Evolutionary conservation across 345 rosid genomes (phyloP).

Genomic region (Citrus sp.): DNA sequence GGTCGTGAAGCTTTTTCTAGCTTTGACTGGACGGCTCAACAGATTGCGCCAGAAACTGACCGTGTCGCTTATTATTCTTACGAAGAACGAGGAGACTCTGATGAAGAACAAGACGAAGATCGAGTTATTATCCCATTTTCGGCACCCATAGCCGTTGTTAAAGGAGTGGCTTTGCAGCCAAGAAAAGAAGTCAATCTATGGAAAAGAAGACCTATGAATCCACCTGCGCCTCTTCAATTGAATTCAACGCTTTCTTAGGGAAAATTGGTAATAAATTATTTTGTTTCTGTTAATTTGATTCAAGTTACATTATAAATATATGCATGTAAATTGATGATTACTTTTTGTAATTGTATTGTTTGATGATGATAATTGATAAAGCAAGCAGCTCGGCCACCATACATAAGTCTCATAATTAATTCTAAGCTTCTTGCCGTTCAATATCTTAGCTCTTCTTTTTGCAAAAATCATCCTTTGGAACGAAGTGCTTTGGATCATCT

Average conservation of each 20-base stretch:
- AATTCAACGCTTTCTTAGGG: constrained; percentile 17
- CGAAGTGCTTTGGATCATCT: background rate
- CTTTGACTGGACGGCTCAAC: constrained; percentile 65
- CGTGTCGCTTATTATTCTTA: constrained; percentile 47
- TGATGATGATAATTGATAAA: too few relatives aligned
- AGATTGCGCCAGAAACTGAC: constrained; percentile 44
- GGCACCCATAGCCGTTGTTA: constrained; percentile 53
- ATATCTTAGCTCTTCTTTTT: too few relatives aligned
- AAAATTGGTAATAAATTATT: background rate
- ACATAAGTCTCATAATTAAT: too few relatives aligned
- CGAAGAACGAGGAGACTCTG: constrained; percentile 37
- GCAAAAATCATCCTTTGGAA: background rate
- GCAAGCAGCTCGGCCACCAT: too few relatives aligned
- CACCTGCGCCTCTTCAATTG: constrained; percentile 68
- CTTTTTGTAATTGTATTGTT: background rate
- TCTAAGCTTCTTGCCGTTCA: too few relatives aligned
- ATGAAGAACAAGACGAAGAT: constrained; percentile 25
- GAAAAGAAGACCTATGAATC: constrained; percentile 84
- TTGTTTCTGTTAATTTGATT: background rate
- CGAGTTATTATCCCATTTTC: constrained; percentile 62
- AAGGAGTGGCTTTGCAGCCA: constrained; percentile 37
- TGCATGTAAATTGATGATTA: background rate
- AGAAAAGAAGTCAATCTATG: constrained; percentile 78
- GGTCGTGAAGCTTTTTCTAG: constrained; percentile 48
- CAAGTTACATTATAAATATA: background rate